phyloP scores from a whole-genome alignment of 768 basidiomycete genomes.

The Mycena filopes region DNA sequence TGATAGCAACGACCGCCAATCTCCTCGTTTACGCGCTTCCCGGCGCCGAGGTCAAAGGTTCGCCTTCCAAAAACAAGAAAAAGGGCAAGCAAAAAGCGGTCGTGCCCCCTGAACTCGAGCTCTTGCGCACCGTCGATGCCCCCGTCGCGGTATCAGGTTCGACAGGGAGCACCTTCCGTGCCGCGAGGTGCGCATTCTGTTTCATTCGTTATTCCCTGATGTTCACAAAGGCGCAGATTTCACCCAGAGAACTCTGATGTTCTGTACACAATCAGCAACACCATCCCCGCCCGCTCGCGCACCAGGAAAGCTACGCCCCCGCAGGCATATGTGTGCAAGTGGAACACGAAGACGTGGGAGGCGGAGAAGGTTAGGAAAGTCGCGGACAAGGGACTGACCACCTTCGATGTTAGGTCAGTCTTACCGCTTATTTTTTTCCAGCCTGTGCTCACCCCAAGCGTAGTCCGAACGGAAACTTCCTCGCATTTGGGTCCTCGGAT shows the following conservation, averaged over 20 bases:
- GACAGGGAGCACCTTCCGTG: slow-evolving; percentile 69
- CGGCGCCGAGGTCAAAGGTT: slow-evolving; percentile 23
- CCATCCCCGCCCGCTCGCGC: slow-evolving; percentile 66
- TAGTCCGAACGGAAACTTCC: slow-evolving; percentile 82
- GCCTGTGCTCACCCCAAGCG: slow-evolving; percentile 8
- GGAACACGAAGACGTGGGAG: slow-evolving; percentile 78
- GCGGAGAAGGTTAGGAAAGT: slow-evolving; percentile 75
- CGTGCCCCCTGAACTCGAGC: slow-evolving; percentile 46
- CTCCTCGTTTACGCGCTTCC: slow-evolving; percentile 74
- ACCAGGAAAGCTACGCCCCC: slow-evolving; percentile 64
- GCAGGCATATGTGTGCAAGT: slow-evolving; percentile 75
- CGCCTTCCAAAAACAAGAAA: slow-evolving; percentile 46
- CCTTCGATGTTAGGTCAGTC: slow-evolving; percentile 88
- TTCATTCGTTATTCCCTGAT: neutral
- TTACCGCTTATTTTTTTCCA: slow-evolving; percentile 16
- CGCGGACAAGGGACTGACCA: slow-evolving; percentile 83
- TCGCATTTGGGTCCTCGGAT: slow-evolving; percentile 92
- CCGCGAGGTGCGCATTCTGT: slow-evolving; percentile 57
- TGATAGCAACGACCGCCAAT: slow-evolving; percentile 72
- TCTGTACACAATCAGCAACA: slow-evolving; percentile 80
- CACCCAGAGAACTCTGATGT: slow-evolving; percentile 62
- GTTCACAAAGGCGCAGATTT: slow-evolving; percentile 51
- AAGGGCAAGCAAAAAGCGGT: slow-evolving; percentile 57
- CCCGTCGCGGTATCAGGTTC: slow-evolving; percentile 60
- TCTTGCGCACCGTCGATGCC: slow-evolving; percentile 63